Base-by-base conservation (phyloP, 116 monocot species). In the Iris pallida region DNA sequence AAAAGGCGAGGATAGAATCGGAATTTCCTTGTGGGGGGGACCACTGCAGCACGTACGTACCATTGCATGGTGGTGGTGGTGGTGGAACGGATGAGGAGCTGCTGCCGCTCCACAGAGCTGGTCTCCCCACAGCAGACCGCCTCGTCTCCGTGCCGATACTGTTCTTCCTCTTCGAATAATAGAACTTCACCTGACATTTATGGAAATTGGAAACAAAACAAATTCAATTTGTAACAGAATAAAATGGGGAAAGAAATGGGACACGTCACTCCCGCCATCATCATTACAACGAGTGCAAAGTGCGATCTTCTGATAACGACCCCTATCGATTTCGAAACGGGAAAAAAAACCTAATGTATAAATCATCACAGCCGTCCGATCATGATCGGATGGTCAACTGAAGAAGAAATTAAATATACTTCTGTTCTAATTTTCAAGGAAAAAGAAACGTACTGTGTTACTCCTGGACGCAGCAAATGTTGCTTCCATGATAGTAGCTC, bases 141-240 rank as follows among this genome's bases (percentile, higher is more conserved):
- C 47, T 66, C 65, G 5, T 15, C 4, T 45, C 73, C 13, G n/a
- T 49, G 19, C 45, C 16, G 45, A n/a, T 17, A 20, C 61, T 15
- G 42, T 80, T 67, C 44, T 67, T 71, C 67, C 75, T 66, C 57
- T 80, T 80, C 12, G 71, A 71, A 57, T 80, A 80, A 20, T 75
- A 80, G 60, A 61, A 80, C 62, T 71, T 80, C 16, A 80, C 47
- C 75, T 80, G 75, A 43, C 42, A 63, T 8, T 0, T 9, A 61
- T 8, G 4, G 16, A 65, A 45, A 11, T 64, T 17, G 48, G 41
- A 47, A n/a, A 16, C 7, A 48, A 49, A 20, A 20, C 30, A 30
- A 30, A 1, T 30, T 30, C 30, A 30, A 1, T 30, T 30, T 30
- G 30, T 20, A 49, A 42, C 11, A 49, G 48, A 43, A 65, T 45